Evolutionary conservation across 257 asterid species (phyloP), one percentile per base, ranked within the genome.

Genomic region (Fraxinus excelsior): DNA sequence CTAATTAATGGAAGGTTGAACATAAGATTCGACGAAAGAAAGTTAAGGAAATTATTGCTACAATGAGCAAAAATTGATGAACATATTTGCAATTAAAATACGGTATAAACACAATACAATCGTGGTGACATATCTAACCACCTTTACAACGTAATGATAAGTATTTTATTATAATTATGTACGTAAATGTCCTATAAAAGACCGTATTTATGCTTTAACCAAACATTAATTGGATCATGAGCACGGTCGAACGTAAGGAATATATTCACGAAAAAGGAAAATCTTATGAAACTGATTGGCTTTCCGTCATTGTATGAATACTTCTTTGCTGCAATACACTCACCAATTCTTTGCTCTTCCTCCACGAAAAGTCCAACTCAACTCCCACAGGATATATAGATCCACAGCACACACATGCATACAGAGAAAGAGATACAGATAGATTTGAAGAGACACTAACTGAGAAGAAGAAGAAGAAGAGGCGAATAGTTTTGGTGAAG

Each of bases 331-430:
- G 32, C 32, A 72, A 29, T 26, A 1, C 66, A 21, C 62, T 9
- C 58, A 19, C 62, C 38, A 76, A 46, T 80, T 79, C 88, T 80
- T 86, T 88, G 79, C 89, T 72, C 85, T 75, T 67, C 85, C 72
- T 69, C 66, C 87, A 84, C 87, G 85, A 86, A 78, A 87, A 73
- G 51, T 42, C 66, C 23, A 31, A 58, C 11, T 25, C 37, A 23
- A 31, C 25, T 13, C 58, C 42, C 4, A 29, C 13, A 2, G n/a
- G 16, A 72, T 2, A 42, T 42, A 42, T 11, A 32, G 40, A 11
- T 3, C 21, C 19, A 35, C 13, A 7, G 5, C 12, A 72, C 16
- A 65, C 37, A 65, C 60, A 64, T 28, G 16, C n/a, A 67, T 13
- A 19, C 10, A 60, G 6, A 37, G 7, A 37, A 0, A 70, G n/a